Evolutionary conservation across 2,329 filamentous ascomycete species (phyloP).

Genomic region (Huntiella omanensis): DNA sequence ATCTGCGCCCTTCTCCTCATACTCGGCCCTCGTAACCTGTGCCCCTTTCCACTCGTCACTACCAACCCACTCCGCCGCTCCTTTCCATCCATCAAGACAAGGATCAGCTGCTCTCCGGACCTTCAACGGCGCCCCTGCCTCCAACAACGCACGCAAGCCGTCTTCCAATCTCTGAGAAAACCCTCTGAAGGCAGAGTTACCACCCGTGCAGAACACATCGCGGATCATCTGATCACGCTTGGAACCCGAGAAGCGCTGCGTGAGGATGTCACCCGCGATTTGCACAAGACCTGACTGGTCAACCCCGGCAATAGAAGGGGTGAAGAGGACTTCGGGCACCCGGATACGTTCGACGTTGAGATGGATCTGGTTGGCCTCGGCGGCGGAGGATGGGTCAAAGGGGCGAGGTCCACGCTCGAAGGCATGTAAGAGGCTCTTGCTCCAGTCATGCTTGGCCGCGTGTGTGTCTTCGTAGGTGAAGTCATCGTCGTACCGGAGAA

Average conservation of each 20-base stretch:
- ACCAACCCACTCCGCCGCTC: conserved; percentile 70
- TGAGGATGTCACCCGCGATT: conserved; percentile 77
- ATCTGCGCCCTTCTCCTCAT: conserved; percentile 76
- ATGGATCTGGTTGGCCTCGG: conserved; percentile 71
- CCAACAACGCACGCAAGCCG: conserved; percentile 55
- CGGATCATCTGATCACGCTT: conserved; percentile 52
- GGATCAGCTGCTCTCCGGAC: conserved; percentile 60
- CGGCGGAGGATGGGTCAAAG: conserved; percentile 61
- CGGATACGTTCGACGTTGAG: conserved; percentile 93
- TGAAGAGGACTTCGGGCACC: conserved; percentile 83
- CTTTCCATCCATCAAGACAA: conserved; percentile 78
- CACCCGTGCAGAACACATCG: conserved; percentile 89
- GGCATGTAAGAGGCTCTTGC: conserved; percentile 72
- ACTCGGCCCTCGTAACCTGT: conserved; percentile 64
- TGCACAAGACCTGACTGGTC: conserved; percentile 90
- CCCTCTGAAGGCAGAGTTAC: conserved; percentile 67
- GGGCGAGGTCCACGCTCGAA: conserved; percentile 78
- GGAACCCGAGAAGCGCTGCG: conserved; percentile 48
- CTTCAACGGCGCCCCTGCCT: conserved; percentile 44
- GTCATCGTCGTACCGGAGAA: conserved; percentile 67
- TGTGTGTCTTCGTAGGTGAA: conserved; percentile 88
- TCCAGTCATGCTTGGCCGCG: conserved; percentile 90
- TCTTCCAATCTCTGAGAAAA: conserved; percentile 67
- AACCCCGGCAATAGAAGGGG: conserved; percentile 75
- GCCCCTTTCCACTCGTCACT: conserved; percentile 39